Base-by-base conservation (phyloP, 2,329 filamentous ascomycete genomes). In the Stemphylium vesicarium region DNA sequence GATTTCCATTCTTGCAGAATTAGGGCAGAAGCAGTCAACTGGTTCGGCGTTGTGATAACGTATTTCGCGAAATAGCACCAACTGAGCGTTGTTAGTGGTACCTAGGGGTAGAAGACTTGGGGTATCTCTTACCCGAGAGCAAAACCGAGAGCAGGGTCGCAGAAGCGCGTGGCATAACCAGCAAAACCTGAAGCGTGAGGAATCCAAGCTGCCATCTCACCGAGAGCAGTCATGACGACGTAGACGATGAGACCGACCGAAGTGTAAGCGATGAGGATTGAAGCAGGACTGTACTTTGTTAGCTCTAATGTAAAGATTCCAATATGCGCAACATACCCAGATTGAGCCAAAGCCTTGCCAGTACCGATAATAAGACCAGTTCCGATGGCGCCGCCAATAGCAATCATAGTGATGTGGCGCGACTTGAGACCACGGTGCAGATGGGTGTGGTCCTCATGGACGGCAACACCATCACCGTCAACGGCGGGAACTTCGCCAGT, bases 151-250 rank as follows among this genome's bases (percentile, higher is more conserved):
- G 90, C 89, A 48, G 90, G 90, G 65, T 95, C 90, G 68, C 87
- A 89, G 78, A 92, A 95, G 42, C 91, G 84, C 56, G 86, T 84
- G 20, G 91, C 90, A 70, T 93, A 95, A 67, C 89, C 89, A 57
- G 90, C 90, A 76, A 95, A 96, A 64, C 91, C 91, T 71, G 88
- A 86, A 50, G 86, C 84, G 66, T 92, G 81, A 45, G 91, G 91
- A 31, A 95, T 76, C 89, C 89, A 95, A 47, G 90, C 85, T 8
- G 90, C 89, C 89, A 95, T 95, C 75, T 94, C 90, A 59, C 90
- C 91, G 4, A 95, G 84, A 52, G 85, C 88, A 53, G 87, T 87
- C 89, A 95, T 92, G 64, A 95, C 90, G 37, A 92, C 78, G 75
- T 87, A 95, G 62, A 94, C 91, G 56, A 95, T 76, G 41, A 88